phyloP scores from a whole-genome alignment of 257 asterid genomes.

The Solanum etuberosum region DNA sequence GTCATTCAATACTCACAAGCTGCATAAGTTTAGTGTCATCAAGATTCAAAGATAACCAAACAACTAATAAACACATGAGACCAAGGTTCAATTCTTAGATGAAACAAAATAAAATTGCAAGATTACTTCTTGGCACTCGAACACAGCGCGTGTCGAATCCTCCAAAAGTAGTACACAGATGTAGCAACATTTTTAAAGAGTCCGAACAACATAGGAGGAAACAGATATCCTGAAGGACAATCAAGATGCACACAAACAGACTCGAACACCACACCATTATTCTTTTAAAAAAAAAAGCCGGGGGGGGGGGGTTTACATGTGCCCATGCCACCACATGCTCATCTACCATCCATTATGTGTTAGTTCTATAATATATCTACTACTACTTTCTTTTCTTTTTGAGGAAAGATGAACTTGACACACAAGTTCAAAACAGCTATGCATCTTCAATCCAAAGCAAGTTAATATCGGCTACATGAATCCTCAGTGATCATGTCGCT shows the following conservation, averaged over 20 bases:
- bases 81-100: not conserved
- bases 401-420: not conserved
- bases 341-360: not conserved
- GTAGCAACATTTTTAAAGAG: not conserved
- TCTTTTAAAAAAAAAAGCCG: no score
- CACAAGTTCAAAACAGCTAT: not conserved
- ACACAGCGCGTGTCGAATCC: not conserved
- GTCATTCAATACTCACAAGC: not conserved
- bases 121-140: not conserved
- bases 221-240: not conserved
- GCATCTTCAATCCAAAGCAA: not conserved
- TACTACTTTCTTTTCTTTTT: not conserved
- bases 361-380: not conserved
- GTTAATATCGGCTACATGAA: not conserved
- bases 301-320: not conserved
- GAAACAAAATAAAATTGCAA: not conserved
- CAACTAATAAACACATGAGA: not conserved
- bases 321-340: not conserved
- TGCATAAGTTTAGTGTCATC: not conserved
- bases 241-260: not conserved
- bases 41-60: not conserved
- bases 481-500: not conserved
- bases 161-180: not conserved
- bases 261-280: not conserved
- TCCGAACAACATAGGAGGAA: not conserved